phyloP scores from a whole-genome alignment of 2,329 filamentous ascomycete genomes.

The Stemphylium beticola region DNA sequence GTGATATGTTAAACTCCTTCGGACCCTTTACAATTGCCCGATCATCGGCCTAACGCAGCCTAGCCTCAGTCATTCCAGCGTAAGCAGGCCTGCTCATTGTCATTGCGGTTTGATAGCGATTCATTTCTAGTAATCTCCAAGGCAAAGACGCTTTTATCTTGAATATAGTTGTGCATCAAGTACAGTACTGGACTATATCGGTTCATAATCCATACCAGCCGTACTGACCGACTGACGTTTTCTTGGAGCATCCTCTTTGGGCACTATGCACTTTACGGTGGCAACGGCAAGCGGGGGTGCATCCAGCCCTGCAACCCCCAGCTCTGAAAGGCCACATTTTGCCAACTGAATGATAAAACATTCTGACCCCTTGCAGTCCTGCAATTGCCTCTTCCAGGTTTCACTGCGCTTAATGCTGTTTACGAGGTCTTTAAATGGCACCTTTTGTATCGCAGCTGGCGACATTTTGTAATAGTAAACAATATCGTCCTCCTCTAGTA shows the following conservation, averaged over 20 bases:
- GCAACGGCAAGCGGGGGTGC: background rate
- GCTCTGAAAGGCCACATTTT: background rate
- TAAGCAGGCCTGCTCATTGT: background rate
- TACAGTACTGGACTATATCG: background rate
- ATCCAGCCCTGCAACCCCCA: background rate
- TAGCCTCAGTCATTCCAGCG: background rate
- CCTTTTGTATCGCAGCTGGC: background rate
- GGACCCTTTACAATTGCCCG: background rate
- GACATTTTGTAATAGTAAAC: background rate
- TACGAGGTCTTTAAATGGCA: background rate
- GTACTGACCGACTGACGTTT: background rate
- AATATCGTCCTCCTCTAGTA: background rate
- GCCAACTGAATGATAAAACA: background rate
- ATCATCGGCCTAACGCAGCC: background rate
- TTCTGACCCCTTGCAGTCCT: background rate
- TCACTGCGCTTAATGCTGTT: background rate
- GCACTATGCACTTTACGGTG: background rate
- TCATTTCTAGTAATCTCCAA: background rate
- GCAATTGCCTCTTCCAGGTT: background rate
- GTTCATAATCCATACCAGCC: background rate
- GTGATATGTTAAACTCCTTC: background rate
- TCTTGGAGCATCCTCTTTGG: background rate
- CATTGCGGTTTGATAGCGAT: background rate
- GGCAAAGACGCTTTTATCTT: background rate
- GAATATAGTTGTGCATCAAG: background rate